A percentile compares a stretch with the other conserved stretches of the same genome.
Conservation (phyloP, 2,329 filamentous ascomycete genomes). For the Leptographium lundbergii region DNA sequence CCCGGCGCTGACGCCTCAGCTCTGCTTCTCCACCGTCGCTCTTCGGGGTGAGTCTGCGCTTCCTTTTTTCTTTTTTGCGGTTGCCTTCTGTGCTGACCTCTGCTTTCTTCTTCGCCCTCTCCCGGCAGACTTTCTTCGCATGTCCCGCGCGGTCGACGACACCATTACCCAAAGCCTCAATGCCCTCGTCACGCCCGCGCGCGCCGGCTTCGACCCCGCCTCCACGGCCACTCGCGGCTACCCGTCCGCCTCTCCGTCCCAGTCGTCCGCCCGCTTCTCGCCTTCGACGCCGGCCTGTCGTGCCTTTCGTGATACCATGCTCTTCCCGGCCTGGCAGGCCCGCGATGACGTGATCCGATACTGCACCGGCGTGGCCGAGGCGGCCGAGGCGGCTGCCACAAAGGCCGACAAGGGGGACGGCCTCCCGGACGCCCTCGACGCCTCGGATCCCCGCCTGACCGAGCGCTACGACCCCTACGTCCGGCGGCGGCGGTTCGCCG, state of each 20-base stretch:
- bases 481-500: constrained; percentile 64
- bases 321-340: constrained; percentile 82
- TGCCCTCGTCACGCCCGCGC: constrained; percentile 66
- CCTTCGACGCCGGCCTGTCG: constrained; percentile 54
- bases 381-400: constrained; percentile 61
- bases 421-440: not conserved
- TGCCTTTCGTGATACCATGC: constrained; percentile 59
- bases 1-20: constrained; percentile 55
- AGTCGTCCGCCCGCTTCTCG: constrained; percentile 42
- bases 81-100: not conserved
- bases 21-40: constrained; percentile 61
- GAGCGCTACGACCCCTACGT: constrained; percentile 90
- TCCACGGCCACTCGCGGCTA: constrained; percentile 56
- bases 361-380: constrained; percentile 64
- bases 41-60: constrained; percentile 46
- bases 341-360: constrained; percentile 78
- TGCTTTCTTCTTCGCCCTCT: not conserved
- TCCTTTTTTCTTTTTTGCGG: not conserved
- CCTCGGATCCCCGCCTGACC: constrained; percentile 35
- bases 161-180: constrained; percentile 90
- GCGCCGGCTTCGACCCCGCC: constrained; percentile 61
- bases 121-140: constrained; percentile 67
- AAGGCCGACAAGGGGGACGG: not conserved
- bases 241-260: constrained; percentile 26
- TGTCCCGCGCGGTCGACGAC: constrained; percentile 85